A percentile compares a stretch with the other conserved stretches of the same genome.
Conservation (phyloP, 2,329 filamentous ascomycete species). For the Juglanconis oblonga region DNA sequence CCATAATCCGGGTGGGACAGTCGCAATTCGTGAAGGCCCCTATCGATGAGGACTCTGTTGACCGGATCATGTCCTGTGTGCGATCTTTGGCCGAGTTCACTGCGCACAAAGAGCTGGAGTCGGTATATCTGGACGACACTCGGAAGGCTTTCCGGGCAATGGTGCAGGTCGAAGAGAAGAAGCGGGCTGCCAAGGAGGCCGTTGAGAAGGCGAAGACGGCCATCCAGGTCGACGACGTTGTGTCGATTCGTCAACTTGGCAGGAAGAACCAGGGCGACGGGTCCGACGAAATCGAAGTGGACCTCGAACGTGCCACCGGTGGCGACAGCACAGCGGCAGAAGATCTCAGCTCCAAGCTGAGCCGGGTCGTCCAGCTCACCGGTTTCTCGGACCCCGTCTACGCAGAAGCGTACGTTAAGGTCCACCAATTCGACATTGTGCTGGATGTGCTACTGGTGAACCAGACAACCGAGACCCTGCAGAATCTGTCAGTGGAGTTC, state of each 20-base stretch:
- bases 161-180: constrained; percentile 97
- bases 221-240: constrained; percentile 92
- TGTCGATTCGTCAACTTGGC: constrained; percentile 86
- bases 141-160: constrained; percentile 94
- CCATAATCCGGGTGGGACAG: constrained; percentile 94
- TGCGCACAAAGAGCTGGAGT: constrained; percentile 85
- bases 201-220: constrained; percentile 90
- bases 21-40: constrained; percentile 98
- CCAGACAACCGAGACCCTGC: constrained; percentile 92
- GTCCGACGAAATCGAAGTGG: constrained; percentile 79
- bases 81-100: constrained; percentile 87
- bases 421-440: constrained; percentile 98
- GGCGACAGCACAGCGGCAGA: constrained; percentile 76
- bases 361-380: constrained; percentile 92
- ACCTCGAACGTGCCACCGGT: constrained; percentile 90
- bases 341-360: constrained; percentile 89
- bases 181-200: constrained; percentile 91
- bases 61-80: constrained; percentile 97
- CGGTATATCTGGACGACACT: constrained; percentile 91
- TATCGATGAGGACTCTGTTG: constrained; percentile 97
- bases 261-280: constrained; percentile 86
- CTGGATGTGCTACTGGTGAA: constrained; percentile 95
- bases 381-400: constrained; percentile 98
- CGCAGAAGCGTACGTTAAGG: constrained; percentile 97
- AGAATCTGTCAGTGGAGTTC: constrained; percentile 96